Evolutionary conservation across 2,329 filamentous ascomycete genomes (phyloP).

Genomic region (Penicillium crustosum): DNA sequence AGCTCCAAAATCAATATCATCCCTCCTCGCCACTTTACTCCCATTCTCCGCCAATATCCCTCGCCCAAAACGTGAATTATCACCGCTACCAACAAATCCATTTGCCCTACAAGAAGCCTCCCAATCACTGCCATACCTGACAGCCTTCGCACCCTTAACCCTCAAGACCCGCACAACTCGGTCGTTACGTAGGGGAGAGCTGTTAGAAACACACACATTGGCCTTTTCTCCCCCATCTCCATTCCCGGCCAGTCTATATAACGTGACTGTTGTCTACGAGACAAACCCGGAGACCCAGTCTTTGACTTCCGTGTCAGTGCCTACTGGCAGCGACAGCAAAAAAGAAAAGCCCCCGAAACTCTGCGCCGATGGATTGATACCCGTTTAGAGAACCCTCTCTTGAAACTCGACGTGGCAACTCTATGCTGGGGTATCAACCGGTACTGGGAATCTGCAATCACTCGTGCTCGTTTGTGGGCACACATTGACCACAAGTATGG

Average conservation of each 20-base stretch:
- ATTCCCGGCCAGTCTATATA: conserved; percentile 37
- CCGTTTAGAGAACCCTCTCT: conserved; percentile 36
- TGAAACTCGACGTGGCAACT: conserved; percentile 41
- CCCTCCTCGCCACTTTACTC: conserved; percentile 42
- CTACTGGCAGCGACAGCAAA: conserved; percentile 16
- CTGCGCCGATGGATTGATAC: conserved; percentile 38
- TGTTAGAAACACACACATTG: conserved; percentile 39
- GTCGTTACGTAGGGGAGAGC: conserved; percentile 17
- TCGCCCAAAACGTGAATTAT: conserved; percentile 24
- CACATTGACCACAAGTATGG: conserved; percentile 31
- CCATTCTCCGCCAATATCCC: conserved; percentile 38
- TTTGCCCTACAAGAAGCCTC: conserved; percentile 54
- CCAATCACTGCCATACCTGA: conserved; percentile 67
- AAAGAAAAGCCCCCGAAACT: conserved; percentile 29
- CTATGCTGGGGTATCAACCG: conserved; percentile 45
- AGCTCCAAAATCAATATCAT: conserved; percentile 33
- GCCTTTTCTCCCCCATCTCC: conserved; percentile 38
- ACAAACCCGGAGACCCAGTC: conserved; percentile 38
- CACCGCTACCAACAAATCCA: conserved; percentile 61
- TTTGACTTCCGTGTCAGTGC: conserved; percentile 34
- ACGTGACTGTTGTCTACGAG: conserved; percentile 36
- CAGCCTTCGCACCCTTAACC: conserved; percentile 67
- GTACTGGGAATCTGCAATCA: conserved; percentile 43
- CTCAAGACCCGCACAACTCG: conserved; percentile 45
- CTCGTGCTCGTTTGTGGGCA: conserved; percentile 41